Conservation (phyloP, 2,329 filamentous ascomycete genomes). For the Nothophoma quercina region DNA sequence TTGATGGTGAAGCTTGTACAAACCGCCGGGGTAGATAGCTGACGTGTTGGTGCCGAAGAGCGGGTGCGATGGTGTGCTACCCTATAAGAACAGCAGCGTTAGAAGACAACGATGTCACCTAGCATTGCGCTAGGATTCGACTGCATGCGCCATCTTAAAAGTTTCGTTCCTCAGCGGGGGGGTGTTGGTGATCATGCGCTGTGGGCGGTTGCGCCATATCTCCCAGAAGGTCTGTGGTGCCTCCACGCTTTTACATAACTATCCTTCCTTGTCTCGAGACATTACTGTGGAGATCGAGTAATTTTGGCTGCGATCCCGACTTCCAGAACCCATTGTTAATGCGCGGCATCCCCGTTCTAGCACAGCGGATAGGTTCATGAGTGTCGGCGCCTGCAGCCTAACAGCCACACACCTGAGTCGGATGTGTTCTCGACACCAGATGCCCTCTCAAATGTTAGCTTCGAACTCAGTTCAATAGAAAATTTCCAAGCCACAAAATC, state of each 20-base stretch:
- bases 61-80: slow-evolving; percentile 33
- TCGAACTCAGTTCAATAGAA: not conserved
- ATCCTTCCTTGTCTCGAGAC: not conserved
- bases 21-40: slow-evolving; percentile 25
- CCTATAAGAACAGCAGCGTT: slow-evolving; percentile 39
- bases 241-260: slow-evolving; percentile 37
- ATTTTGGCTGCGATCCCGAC: not conserved
- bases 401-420: slow-evolving; percentile 1
- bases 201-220: slow-evolving; percentile 34
- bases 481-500: slow-evolving; percentile 1
- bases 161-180: slow-evolving; percentile 18
- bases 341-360: not conserved
- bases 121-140: slow-evolving; percentile 26
- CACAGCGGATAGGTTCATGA: not conserved
- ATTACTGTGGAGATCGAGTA: slow-evolving; percentile 5
- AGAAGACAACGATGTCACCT: slow-evolving; percentile 21
- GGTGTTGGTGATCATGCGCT: slow-evolving; percentile 23
- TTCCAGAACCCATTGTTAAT: not conserved
- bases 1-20: slow-evolving; percentile 27
- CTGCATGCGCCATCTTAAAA: slow-evolving; percentile 32
- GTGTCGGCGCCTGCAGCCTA: not conserved
- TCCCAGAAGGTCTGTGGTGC: slow-evolving; percentile 13
- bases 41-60: slow-evolving; percentile 28
- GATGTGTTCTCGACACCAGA: slow-evolving; percentile 7
- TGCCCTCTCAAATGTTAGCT: not conserved